A percentile compares a stretch with the other conserved stretches of the same genome.
phyloP scores from a whole-genome alignment of 345 rosid genomes.

The Iberis pinnata region DNA sequence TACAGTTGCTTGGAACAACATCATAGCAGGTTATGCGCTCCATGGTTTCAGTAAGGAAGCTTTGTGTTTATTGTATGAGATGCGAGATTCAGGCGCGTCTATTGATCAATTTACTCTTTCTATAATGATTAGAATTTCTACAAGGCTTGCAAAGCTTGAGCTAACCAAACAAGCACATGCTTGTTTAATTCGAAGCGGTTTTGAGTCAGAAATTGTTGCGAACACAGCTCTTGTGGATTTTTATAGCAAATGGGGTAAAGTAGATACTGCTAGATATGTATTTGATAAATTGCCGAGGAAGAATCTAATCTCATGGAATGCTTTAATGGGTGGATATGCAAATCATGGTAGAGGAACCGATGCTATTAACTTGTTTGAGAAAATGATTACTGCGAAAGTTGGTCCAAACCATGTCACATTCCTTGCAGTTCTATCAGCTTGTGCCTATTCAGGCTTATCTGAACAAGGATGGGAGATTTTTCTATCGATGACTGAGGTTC shows the following conservation, averaged over 20 bases:
- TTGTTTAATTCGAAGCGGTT: slow-evolving; percentile 55
- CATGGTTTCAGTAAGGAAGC: slow-evolving; percentile 82
- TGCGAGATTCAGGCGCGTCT: slow-evolving; percentile 61
- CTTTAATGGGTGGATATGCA: slow-evolving; percentile 74
- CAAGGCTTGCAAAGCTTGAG: slow-evolving; percentile 64
- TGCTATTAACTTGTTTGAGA: slow-evolving; percentile 62
- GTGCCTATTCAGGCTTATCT: slow-evolving; percentile 62
- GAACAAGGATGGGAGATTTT: slow-evolving; percentile 73
- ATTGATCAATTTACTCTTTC: slow-evolving; percentile 82
- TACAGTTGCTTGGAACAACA: slow-evolving; percentile 76
- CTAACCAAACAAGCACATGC: slow-evolving; percentile 86
- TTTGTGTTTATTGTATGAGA: slow-evolving; percentile 51
- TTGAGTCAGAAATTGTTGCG: slow-evolving; percentile 62
- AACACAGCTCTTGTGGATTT: slow-evolving; percentile 80
- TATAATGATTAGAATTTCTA: slow-evolving; percentile 51
- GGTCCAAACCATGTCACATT: slow-evolving; percentile 71
- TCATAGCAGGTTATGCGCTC: slow-evolving; percentile 70
- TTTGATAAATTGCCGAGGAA: slow-evolving; percentile 64
- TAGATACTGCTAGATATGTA: slow-evolving; percentile 62
- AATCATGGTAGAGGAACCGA: slow-evolving; percentile 67
- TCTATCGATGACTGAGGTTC: slow-evolving; percentile 53
- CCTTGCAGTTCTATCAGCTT: slow-evolving; percentile 70
- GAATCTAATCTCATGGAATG: slow-evolving; percentile 78
- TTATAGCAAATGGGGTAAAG: slow-evolving; percentile 91
- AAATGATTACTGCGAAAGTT: slow-evolving; percentile 48